Conservation (phyloP, 208 protist genomes). For the Acanthamoeba polyphaga region DNA sequence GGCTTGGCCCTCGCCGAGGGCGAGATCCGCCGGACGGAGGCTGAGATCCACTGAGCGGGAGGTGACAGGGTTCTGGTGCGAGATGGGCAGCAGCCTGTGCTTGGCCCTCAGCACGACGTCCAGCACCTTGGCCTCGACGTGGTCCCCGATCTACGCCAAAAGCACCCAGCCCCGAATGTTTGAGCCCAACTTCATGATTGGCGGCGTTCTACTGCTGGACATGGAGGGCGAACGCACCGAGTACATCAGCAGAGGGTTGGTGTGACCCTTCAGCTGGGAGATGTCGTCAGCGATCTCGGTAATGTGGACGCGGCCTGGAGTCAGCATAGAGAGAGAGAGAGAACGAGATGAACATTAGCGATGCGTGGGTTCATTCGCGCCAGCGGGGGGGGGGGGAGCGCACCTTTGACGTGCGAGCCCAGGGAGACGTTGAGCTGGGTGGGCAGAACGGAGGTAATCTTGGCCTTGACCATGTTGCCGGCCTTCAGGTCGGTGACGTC, state of each 20-base stretch:
- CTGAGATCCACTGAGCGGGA: conserved; percentile 62
- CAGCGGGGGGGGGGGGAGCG: not conserved
- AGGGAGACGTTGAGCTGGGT: conserved; percentile 74
- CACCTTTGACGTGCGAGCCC: conserved; percentile 60
- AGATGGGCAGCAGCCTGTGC: conserved; percentile 72
- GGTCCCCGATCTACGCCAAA: conserved; percentile 33
- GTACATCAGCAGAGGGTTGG: conserved; percentile 35
- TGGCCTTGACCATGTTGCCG: conserved; percentile 60
- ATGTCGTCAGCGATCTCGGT: conserved; percentile 71
- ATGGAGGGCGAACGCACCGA: not conserved
- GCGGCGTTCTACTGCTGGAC: not conserved
- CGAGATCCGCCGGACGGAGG: conserved; percentile 29
- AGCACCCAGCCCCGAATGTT: not conserved
- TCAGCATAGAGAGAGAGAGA: not conserved
- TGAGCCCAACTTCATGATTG: not conserved
- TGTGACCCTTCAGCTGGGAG: conserved; percentile 20
- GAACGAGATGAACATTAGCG: not conserved
- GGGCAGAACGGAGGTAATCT: conserved; percentile 41
- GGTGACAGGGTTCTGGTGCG: conserved; percentile 62
- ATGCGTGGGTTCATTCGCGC: not conserved
- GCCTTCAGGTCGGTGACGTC: conserved; percentile 42
- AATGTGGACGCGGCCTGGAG: conserved; percentile 54
- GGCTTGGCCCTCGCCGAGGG: not conserved
- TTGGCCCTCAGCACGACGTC: conserved; percentile 44
- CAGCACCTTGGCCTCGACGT: conserved; percentile 59